Evolutionary conservation across 2,329 filamentous ascomycete genomes (phyloP), one percentile per base, ranked within the genome.

Genomic region (Claviceps paspali): DNA sequence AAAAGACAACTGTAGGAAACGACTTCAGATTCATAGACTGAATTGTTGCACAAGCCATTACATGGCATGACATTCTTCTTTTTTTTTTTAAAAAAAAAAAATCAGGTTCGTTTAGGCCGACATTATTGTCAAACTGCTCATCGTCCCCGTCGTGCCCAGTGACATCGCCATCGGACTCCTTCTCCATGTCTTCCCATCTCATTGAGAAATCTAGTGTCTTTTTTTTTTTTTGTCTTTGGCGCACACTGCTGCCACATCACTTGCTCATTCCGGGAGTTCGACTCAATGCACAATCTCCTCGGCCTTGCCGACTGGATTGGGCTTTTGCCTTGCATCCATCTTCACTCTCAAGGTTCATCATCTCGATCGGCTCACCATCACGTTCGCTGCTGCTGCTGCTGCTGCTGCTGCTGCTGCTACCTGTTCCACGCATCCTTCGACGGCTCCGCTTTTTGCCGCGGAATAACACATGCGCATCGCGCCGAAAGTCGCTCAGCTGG

Each of bases 211-310:
- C 21, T 33, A 32, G 19, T 19, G 24, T 19, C 23, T 36, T 28
- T 12, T 26, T 35, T 17, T 14, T 31, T 19, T 19, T 36, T 28
- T 12, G 23, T 35, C 21, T 14, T 31, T 29, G n/a, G 21, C 21
- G 5, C 5, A 22, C 21, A 22, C 21, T 22, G n/a, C 21, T 22
- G 21, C 21, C 4, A 38, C 40, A 9, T 41, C 27, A 36, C 41
- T 49, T 38, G 59, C 56, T 39, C 63, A 57, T 22, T 47, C 46
- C 21, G 61, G 48, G 2, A n/a, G 52, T 52, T 46, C 59, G 61
- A 14, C 56, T 56, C 47, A 57, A 54, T 36, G 58, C 51, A 41
- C 56, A 56, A 19, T 58, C 55, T 32, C 53, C 54, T 37, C 61
- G 56, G 22, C 40, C 38, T 29, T 45, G 45, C 18, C 46, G 47